Evolutionary conservation across 139 green algal genomes (phyloP).

Genomic region (Chlamydomonas urium): DNA sequence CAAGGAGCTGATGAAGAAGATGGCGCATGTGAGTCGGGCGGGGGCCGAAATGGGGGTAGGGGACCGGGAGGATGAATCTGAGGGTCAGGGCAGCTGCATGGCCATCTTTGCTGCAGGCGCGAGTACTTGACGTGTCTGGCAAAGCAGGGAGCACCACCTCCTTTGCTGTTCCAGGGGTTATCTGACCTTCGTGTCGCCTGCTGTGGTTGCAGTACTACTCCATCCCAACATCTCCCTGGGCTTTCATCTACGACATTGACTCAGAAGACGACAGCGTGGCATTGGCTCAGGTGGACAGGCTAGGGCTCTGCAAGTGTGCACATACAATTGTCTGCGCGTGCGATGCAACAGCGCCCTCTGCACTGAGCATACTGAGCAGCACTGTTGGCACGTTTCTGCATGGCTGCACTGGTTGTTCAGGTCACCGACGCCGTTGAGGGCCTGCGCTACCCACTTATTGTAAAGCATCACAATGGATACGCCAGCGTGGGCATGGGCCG

Average conservation of each 20-base stretch:
- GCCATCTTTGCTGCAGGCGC: too few species aligned
- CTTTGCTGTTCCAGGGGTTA: too few species aligned
- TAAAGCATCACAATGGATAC: conserved; percentile 36
- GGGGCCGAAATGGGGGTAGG: background rate
- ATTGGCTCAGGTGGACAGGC: background rate
- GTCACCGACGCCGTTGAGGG: background rate
- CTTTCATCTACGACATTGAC: conserved; percentile 14
- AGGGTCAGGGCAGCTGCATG: too few species aligned
- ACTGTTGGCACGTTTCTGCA: too few species aligned
- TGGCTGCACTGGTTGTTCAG: too few species aligned
- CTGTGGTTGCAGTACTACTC: too few species aligned
- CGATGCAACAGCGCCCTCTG: background rate
- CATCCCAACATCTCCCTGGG: conserved; percentile 10
- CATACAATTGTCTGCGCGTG: background rate
- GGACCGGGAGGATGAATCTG: too few species aligned
- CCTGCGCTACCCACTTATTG: conserved; percentile 32
- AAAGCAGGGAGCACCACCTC: too few species aligned
- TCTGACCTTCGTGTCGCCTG: too few species aligned
- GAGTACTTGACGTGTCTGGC: too few species aligned
- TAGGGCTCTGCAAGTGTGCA: background rate
- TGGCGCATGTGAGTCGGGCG: conserved; percentile 4
- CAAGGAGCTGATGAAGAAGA: conserved; percentile 40
- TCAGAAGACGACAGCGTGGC: background rate
- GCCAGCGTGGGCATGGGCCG: conserved; percentile 27
- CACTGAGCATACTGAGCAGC: too few species aligned